phyloP scores from a whole-genome alignment of 1,284 basidiomycete species.

The Puccinia brachypodii region DNA sequence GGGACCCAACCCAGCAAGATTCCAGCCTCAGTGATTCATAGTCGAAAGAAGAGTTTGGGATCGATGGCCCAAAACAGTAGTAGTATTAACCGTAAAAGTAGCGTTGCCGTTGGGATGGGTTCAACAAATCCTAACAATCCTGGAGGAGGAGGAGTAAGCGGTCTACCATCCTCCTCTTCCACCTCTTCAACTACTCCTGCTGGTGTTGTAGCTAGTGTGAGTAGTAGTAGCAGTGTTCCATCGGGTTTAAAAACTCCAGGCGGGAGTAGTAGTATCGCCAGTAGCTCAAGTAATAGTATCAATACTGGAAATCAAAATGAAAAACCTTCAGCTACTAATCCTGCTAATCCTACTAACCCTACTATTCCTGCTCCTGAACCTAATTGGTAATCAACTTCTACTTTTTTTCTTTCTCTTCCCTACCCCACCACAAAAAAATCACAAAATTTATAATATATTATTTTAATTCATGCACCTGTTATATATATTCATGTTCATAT shows the following conservation, averaged over 20 bases:
- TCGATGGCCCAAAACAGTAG: not conserved
- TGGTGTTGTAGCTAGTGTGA: not conserved
- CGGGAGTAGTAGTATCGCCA: not conserved
- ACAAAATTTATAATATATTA: no score
- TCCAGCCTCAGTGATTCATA: constrained; percentile 18
- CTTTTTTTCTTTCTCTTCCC: not conserved
- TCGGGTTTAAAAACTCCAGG: constrained; percentile 10
- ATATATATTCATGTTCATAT: no score
- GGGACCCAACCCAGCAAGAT: constrained; percentile 22
- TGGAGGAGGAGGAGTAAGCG: not conserved
- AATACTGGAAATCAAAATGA: not conserved
- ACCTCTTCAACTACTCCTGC: constrained; percentile 7
- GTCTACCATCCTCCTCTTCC: not conserved
- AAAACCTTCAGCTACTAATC: not conserved
- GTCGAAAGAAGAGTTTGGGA: constrained; percentile 29
- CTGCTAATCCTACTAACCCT: not conserved
- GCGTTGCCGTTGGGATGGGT: not conserved
- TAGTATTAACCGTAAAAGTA: constrained; percentile 2
- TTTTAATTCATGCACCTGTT: no score
- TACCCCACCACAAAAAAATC: no score
- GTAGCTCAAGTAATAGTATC: not conserved
- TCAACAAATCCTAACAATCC: not conserved
- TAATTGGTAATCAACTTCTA: not conserved
- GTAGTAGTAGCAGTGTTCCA: not conserved
- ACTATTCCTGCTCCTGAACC: not conserved